Base-by-base conservation (phyloP, 1,284 basidiomycete species). In the Rhodotorula mucilaginosa region DNA sequence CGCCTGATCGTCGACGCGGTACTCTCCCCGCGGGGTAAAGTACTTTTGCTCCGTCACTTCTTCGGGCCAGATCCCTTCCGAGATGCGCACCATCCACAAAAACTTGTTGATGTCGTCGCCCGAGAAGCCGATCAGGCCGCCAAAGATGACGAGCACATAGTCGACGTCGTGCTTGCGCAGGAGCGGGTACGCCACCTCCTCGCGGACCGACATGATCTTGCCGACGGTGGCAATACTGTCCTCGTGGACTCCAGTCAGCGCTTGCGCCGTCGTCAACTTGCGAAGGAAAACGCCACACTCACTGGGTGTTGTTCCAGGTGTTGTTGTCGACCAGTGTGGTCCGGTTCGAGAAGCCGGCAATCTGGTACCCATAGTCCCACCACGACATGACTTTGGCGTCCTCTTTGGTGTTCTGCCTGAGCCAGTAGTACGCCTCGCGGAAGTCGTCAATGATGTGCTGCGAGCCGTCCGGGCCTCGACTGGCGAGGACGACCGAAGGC, bases 321-420 rank as follows among this genome's bases (percentile, higher is more conserved):
- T 99, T 99, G 85, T 99, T 99, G 82, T 99, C 97, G 16, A 99
- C 97, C 70, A 99, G 84, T 3, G 94, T 97, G n/a, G 92, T 89
- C 58, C 97, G 86, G 83, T 98, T 94, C 18, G 97, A 94, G 92
- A 99, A 97, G 62, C 97, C 97, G 58, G 95, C 93, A 79, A 99
- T 97, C 83, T 99, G 96, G 82, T 99, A 99, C 29, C 97, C 97
- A 79, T 99, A 99, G 83, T 99, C 97, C 97, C 97, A 99, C 97
- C 97, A 99, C 76, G 91, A 93, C 93, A 97, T 96, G 52, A 99
- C 89, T 59, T 98, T 95, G 19, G 93, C 89, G 76, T 93, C 90
- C 81, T 92, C 84, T 5, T 89, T 86, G 2, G 97, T 99, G 84
- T 99, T 99, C 83, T 96, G 91, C 69, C 95, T 87, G 65, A 99